Evolutionary conservation across 2,329 filamentous ascomycete species (phyloP).

Genomic region (Diaporthe sp.): DNA sequence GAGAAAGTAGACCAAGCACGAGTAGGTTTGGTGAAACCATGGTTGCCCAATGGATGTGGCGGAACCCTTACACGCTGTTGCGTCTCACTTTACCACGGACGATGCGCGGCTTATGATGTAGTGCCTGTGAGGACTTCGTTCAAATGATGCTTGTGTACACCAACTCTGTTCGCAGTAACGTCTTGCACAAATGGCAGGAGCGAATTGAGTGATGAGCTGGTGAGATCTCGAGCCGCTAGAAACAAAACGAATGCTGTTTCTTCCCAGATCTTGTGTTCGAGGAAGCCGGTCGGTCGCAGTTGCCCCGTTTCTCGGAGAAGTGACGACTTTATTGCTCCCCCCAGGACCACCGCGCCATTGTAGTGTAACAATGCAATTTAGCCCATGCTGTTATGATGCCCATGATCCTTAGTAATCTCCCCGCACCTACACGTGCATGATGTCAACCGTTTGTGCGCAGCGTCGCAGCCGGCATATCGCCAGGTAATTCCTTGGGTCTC

Average conservation of each 20-base stretch:
- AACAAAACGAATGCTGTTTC: not conserved
- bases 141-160: not conserved
- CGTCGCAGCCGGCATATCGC: slow-evolving; percentile 18
- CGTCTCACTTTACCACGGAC: no score
- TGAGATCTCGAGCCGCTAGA: not conserved
- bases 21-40: not conserved
- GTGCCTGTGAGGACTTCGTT: not conserved
- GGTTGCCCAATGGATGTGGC: not conserved
- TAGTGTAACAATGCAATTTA: not conserved
- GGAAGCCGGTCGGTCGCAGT: not conserved
- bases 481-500: not conserved
- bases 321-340: not conserved
- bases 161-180: not conserved
- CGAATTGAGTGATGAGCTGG: no score
- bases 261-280: not conserved
- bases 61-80: no score
- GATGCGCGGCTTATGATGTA: not conserved
- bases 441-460: slow-evolving; percentile 3
- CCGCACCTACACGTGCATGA: slow-evolving; percentile 14
- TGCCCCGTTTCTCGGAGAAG: not conserved
- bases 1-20: not conserved
- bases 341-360: not conserved
- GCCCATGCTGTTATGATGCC: not conserved
- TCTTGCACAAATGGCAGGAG: not conserved
- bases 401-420: slow-evolving; percentile 23